Evolutionary conservation across 306 rosid genomes (phyloP), one percentile per base, ranked within the genome.

Genomic region (Lagenaria siceraria): DNA sequence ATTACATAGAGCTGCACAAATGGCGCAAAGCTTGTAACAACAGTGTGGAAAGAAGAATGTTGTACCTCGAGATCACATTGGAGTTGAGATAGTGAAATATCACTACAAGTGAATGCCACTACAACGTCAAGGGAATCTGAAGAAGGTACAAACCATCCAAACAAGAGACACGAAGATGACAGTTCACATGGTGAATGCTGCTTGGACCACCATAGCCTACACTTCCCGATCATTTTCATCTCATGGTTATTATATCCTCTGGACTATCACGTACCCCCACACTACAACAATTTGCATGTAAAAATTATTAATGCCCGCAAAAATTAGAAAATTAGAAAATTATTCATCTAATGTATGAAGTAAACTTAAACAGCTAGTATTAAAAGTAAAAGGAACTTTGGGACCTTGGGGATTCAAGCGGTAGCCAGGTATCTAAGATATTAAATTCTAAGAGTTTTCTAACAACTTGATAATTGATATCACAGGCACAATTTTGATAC

Each of bases 151-250:
- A 92, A 92, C 97, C 99, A 95, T 42, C 97, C 99, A 21, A 95
- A 80, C 85, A 94, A 80, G 69, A 89, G 69, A 83, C 78, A 77
- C 43, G 90, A 82, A 74, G 83, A 76, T 22, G 90, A 55, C 10
- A 80, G 83, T 80, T 83, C 82, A 74, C 84, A 81, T 24, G 86
- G 74, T 80, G 86, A 79, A 74, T 90, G 85, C 73, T 88, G 86
- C 78, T 82, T 90, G 31, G 99, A 97, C 99, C 99, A 95, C 99
- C 99, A 95, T 84, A 92, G 85, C 84, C 97, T 86, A 81, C 96
- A 95, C 40, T 83, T 87, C 56, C 81, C 86, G 19, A 77, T 77
- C 93, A 87, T 88, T 77, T 81, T 76, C 75, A 85, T 42, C 80
- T 79, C 82, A 77, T 63, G 78, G 80, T 83, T 64, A 71, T 82